phyloP scores from a whole-genome alignment of 805 yeast genomes.

The Hanseniaspora clermontiae region DNA sequence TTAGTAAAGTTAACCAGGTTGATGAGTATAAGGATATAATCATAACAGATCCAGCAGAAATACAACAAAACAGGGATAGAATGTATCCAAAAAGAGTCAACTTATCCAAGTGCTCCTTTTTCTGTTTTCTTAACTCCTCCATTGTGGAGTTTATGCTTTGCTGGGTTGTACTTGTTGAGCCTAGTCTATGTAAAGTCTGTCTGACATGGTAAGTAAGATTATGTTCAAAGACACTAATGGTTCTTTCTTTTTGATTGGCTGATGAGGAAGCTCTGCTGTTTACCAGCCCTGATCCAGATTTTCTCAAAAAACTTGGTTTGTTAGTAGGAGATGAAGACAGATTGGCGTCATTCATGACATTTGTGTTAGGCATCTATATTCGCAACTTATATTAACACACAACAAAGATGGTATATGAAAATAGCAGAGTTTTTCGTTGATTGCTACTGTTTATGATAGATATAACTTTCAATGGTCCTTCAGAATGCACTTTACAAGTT shows the following conservation, averaged over 20 bases:
- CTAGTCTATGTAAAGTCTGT: slow-evolving; percentile 6
- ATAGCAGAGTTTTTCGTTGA: too few species aligned
- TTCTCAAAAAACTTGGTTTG: neutral
- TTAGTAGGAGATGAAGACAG: neutral
- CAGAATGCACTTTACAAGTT: neutral
- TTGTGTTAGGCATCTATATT: neutral
- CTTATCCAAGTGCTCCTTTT: neutral
- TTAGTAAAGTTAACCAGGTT: slow-evolving; percentile 45
- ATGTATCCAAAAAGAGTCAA: slow-evolving; percentile 34
- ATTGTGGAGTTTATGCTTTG: neutral
- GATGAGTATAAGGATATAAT: slow-evolving; percentile 71
- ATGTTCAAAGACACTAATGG: slow-evolving; percentile 11
- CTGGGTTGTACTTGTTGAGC: neutral
- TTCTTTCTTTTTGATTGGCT: neutral
- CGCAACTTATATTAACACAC: too few species aligned
- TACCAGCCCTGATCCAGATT: neutral
- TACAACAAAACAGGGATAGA: slow-evolving; percentile 49
- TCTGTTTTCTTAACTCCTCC: neutral
- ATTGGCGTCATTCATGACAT: neutral
- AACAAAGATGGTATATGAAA: too few species aligned
- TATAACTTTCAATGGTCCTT: neutral
- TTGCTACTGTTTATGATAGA: too few species aligned
- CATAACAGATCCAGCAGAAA: slow-evolving; percentile 70
- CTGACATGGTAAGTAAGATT: slow-evolving; percentile 12
- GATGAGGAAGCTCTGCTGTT: neutral